Evolutionary conservation across 164 flowering plant species (phyloP).

Genomic region (Aristolochia californica): DNA sequence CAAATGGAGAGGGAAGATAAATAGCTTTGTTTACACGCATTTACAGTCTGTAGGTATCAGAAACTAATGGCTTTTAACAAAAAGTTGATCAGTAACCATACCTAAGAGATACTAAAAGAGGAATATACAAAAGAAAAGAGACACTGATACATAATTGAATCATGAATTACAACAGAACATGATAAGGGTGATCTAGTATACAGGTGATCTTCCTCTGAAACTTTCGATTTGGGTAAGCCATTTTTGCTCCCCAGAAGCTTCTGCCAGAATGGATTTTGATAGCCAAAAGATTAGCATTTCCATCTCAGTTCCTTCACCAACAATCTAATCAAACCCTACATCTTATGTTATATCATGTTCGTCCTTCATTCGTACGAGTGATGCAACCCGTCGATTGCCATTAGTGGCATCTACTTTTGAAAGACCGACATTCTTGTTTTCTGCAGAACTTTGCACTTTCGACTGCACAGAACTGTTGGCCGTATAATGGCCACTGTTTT

Average conservation of each 20-base stretch:
- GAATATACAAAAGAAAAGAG: neutral
- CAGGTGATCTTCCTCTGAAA: neutral
- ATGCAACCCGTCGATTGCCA: slow-evolving; percentile 34
- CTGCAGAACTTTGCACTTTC: slow-evolving; percentile 21
- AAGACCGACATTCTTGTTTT: slow-evolving; percentile 22
- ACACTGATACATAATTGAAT: neutral
- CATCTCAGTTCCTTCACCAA: too few relatives aligned
- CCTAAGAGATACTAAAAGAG: neutral
- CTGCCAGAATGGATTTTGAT: too few relatives aligned
- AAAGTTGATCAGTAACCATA: too few relatives aligned
- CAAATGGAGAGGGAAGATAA: too few relatives aligned
- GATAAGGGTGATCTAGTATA: neutral
- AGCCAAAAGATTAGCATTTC: too few relatives aligned
- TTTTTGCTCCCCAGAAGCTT: too few relatives aligned
- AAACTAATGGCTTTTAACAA: too few relatives aligned
- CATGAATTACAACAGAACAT: neutral
- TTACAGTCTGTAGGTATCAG: too few relatives aligned
- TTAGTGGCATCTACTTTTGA: slow-evolving; percentile 25
- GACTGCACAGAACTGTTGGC: slow-evolving; percentile 15
- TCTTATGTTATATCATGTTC: slow-evolving; percentile 24
- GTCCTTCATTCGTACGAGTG: slow-evolving; percentile 46
- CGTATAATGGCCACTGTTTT: slow-evolving; percentile 33
- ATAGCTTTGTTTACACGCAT: too few relatives aligned
- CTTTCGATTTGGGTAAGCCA: too few relatives aligned
- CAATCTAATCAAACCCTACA: neutral